These are phyloP conservation scores for Elsinoe necatrix DNA, from an alignment of 2,329 filamentous ascomycete species.

Conservation along the genomic window DNA sequence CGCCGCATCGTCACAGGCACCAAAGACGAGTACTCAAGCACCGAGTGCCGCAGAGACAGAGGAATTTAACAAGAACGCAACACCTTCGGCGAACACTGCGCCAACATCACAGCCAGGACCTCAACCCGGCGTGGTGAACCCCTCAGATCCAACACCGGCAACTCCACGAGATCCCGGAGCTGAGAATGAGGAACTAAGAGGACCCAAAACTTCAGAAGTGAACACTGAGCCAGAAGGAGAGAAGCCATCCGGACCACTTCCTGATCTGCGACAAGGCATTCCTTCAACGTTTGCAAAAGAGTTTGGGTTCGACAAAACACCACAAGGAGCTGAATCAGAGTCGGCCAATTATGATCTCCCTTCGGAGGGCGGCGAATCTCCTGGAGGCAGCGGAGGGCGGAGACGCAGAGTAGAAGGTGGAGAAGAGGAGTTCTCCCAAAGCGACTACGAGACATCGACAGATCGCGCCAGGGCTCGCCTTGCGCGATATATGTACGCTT, in stretches of 20 bases:
- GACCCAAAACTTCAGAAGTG: constrained; percentile 27
- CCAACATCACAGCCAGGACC: constrained; percentile 24
- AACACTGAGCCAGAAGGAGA: constrained; percentile 40
- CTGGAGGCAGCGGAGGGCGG: constrained; percentile 32
- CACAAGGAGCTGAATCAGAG: constrained; percentile 25
- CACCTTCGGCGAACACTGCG: constrained; percentile 25
- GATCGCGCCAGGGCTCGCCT: constrained; percentile 72
- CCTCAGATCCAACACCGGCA: constrained; percentile 19
- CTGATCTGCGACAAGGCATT: constrained; percentile 88
- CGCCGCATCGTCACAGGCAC: constrained; percentile 16
- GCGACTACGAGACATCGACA: constrained; percentile 81
- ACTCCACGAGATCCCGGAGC: constrained; percentile 8
- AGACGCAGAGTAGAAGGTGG: constrained; percentile 37
- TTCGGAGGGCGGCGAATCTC: constrained; percentile 22
- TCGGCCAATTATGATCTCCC: constrained; percentile 19
- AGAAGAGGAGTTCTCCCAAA: constrained; percentile 61
- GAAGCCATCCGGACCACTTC: constrained; percentile 53
- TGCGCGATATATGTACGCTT: constrained; percentile 64
- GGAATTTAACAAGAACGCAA: constrained; percentile 27
- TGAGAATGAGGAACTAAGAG: constrained; percentile 32
- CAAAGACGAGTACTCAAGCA: constrained; percentile 22
- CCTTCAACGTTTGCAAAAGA: constrained; percentile 83
- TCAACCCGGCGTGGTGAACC: background rate
- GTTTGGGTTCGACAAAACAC: constrained; percentile 40
- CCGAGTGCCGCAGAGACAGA: constrained; percentile 26